Base-by-base conservation (phyloP, 306 rosid species). In the Lablab purpureus region DNA sequence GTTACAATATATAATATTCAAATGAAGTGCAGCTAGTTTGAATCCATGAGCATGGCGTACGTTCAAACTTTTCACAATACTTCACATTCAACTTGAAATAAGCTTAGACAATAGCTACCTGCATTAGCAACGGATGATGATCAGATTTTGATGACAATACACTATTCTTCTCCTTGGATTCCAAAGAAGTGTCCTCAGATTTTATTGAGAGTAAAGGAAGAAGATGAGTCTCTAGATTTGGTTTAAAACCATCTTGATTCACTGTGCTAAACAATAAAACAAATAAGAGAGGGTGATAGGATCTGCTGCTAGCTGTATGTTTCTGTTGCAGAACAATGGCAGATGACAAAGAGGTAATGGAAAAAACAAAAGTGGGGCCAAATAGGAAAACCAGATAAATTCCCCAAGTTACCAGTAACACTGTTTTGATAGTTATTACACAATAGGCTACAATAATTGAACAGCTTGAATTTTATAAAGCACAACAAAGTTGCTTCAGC, bases 231-330 rank as follows among this genome's bases (percentile, higher is more conserved):
- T 94, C 99, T 68, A 87, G 76, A 87, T 94, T 94, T 55, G 97
- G 99, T 86, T 92, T 94, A 77, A 94, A 94, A 63, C 99, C 99
- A 86, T 92, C 97, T 85, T 88, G 81, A 85, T 94, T 94, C 89
- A 94, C 97, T 81, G 95, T 89, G 81, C 99, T 94, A 86, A 83
- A 91, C 81, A 87, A 84, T 1, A 63, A 70, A 83, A 81, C 76
- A 72, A 72, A 83, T 37, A 73, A 77, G 70, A 67, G 70, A 72
- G 19, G 56, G 34, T 23, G 49, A 81, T 18, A 64, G 40, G 66
- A 80, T 80, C 45, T 71, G 55, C 58, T 14, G 45, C 4, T 40
- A 74, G 65, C 50, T 80, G 67, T 80, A 79, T 70, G 73, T 27
- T 62, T 58, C 62, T 12, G 37, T 49, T 32, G 62, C 54, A 67